Evolutionary conservation across 257 asterid genomes (phyloP), one percentile per base, ranked within the genome.

Genomic region (Nicotiana tomentosiformis): DNA sequence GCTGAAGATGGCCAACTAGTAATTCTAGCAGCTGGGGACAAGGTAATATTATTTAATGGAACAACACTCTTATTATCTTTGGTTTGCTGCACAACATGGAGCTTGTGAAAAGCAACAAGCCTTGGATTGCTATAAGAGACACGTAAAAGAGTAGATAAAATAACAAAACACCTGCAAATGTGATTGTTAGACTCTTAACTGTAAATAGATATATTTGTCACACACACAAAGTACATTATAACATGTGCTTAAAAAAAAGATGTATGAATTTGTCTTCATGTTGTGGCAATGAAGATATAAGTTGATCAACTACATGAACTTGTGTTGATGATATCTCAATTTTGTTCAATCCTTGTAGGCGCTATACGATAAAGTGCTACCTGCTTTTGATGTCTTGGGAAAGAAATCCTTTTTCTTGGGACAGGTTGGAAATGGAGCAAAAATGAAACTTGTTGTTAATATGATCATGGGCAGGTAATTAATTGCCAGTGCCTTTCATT

Each of bases 1-100:
- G 99, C 99, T 81, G 99, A 95, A 90, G 99, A 95, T 88, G 99
- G 99, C 85, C 99, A 95, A 72, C 85, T 95, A 39, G 98, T 94
- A 43, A 93, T 95, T 89, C 98, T 95, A 87, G 95, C 99, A 82
- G 99, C 99, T 77, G 99, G 99, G 81, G 98, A 94, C 77, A 90
- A 91, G 95, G 99, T 93, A 68, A 62, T 85, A 35, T 62, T 51
- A 78, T 33, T 64, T 70, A 14, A 69, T 81, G 61, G 79, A 72
- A 72, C 20, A 18, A 72, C n/a, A 72, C 37, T 46, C 37, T 46
- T 39, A 32, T 39, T 70, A 53, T 37, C 56, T 70, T 29, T 39
- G 57, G 18, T 69, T 35, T 68, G 43, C 3, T 69, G 57, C 57
- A 69, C 57, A 69, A n/a, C 10, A 39, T 39, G 23, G 49, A 35